A percentile compares a stretch with the other conserved stretches of the same genome.
These are phyloP conservation scores for Linnemannia schmuckeri DNA, from an alignment of 192 early-diverging fungal species.

Conservation along the genomic window DNA sequence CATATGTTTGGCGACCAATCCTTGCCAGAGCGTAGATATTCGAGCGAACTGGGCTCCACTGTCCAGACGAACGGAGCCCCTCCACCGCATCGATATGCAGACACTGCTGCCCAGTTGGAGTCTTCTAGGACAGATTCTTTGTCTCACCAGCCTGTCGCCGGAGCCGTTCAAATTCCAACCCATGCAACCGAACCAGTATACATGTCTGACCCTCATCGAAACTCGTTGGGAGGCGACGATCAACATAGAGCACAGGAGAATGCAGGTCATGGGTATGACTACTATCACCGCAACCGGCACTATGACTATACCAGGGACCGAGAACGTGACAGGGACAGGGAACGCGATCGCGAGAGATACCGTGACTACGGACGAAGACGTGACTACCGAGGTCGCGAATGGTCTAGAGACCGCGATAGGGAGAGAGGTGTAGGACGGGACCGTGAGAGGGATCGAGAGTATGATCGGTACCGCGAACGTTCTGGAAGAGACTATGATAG, in stretches of 20 bases:
- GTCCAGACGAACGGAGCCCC: conserved; percentile 4
- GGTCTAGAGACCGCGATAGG: conserved; percentile 44
- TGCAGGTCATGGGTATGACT: conserved; percentile 21
- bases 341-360: conserved; percentile 46
- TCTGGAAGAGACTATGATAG: conserved; percentile 42
- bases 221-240: conserved; percentile 12
- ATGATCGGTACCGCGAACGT: conserved; percentile 42
- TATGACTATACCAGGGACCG: conserved; percentile 38
- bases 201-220: conserved; percentile 12
- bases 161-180: background rate
- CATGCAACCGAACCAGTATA: conserved; percentile 12
- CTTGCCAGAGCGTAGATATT: background rate
- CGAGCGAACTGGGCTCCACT: background rate
- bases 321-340: background rate
- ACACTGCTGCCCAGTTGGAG: conserved; percentile 2
- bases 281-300: conserved; percentile 30
- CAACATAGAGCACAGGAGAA: conserved; percentile 23
- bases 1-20: conserved; percentile 2
- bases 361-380: conserved; percentile 36
- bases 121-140: conserved; percentile 8
- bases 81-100: background rate
- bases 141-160: conserved; percentile 10
- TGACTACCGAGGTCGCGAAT: conserved; percentile 40
- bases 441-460: conserved; percentile 32
- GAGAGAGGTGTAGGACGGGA: conserved; percentile 35